phyloP scores from a whole-genome alignment of 371 early-diverging fungal species.

The Syncephalastrum racemosum region DNA sequence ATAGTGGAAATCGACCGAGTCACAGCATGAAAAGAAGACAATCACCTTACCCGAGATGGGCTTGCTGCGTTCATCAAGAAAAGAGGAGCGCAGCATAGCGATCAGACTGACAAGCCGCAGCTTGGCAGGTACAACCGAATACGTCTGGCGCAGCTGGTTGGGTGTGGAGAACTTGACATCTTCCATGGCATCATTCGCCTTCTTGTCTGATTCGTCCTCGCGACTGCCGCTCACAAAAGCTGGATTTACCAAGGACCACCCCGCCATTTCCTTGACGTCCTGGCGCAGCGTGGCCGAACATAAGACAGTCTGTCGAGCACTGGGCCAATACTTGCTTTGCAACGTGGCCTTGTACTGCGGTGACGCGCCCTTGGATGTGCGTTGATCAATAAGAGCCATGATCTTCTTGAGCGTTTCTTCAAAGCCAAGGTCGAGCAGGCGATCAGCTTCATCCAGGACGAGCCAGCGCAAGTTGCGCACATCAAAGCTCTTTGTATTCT shows the following conservation, averaged over 20 bases:
- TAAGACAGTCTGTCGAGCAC: constrained; percentile 78
- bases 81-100: constrained; percentile 64
- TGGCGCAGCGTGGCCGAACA: constrained; percentile 92
- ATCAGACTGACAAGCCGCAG: constrained; percentile 85
- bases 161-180: constrained; percentile 64
- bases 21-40: constrained; percentile 90
- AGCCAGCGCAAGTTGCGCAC: constrained; percentile 81
- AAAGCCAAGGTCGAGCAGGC: constrained; percentile 95
- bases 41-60: constrained; percentile 64
- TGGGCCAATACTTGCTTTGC: constrained; percentile 56
- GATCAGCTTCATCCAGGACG: constrained; percentile 99
- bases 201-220: constrained; percentile 1
- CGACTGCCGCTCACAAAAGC: constrained; percentile 58
- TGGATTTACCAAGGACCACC: constrained; percentile 73
- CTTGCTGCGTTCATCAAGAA: constrained; percentile 44
- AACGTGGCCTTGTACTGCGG: constrained; percentile 21
- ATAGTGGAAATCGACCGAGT: constrained; percentile 92
- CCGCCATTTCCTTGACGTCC: constrained; percentile 82
- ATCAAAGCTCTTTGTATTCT: constrained; percentile 80
- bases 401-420: constrained; percentile 91
- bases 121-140: constrained; percentile 85
- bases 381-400: constrained; percentile 63
- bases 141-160: constrained; percentile 82
- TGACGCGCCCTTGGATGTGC: constrained; percentile 19
- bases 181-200: constrained; percentile 2